Evolutionary conservation across 2,329 filamentous ascomycete species (phyloP).

Genomic region (Drechmeria coniospora): DNA sequence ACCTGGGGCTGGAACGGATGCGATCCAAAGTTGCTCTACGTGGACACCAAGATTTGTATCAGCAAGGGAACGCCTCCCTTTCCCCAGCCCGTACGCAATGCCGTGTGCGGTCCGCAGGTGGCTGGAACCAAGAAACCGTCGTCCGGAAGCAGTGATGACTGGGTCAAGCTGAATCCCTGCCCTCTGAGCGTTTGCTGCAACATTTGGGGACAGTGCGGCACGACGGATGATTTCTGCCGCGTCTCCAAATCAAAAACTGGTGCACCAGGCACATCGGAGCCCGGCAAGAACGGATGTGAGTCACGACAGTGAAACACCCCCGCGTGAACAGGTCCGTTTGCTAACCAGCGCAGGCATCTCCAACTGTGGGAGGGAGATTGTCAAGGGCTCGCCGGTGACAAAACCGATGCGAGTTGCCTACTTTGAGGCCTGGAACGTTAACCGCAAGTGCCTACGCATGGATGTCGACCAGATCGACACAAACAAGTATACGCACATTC

Average conservation of each 20-base stretch:
- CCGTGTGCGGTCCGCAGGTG: constrained; percentile 10
- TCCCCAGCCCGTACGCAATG: constrained; percentile 7
- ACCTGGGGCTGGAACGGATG: constrained; percentile 12
- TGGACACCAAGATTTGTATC: constrained; percentile 8
- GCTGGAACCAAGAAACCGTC: constrained; percentile 10
- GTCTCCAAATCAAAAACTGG: constrained; percentile 11
- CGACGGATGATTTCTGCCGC: constrained; percentile 22
- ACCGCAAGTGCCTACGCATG: constrained; percentile 15
- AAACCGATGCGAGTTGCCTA: constrained; percentile 15
- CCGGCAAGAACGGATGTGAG: constrained; percentile 3
- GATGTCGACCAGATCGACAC: constrained; percentile 10
- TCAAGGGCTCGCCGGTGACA: constrained; percentile 11
- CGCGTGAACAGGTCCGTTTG: background rate
- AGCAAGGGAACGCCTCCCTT: constrained; percentile 9
- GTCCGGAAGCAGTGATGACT: constrained; percentile 3
- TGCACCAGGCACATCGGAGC: constrained; percentile 19
- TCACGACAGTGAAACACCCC: background rate
- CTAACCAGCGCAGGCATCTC: constrained; percentile 11
- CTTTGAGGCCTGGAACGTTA: constrained; percentile 17
- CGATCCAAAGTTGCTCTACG: constrained; percentile 3
- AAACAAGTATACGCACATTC: constrained; percentile 15
- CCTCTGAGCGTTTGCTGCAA: constrained; percentile 16
- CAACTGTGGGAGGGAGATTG: constrained; percentile 18
- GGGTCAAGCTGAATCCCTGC: constrained; percentile 14
- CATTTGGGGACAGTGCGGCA: constrained; percentile 26